Evolutionary conservation across 176 grass and related monocot species (phyloP), one percentile per base, ranked within the genome.

Genomic region (Raddia guianensis): DNA sequence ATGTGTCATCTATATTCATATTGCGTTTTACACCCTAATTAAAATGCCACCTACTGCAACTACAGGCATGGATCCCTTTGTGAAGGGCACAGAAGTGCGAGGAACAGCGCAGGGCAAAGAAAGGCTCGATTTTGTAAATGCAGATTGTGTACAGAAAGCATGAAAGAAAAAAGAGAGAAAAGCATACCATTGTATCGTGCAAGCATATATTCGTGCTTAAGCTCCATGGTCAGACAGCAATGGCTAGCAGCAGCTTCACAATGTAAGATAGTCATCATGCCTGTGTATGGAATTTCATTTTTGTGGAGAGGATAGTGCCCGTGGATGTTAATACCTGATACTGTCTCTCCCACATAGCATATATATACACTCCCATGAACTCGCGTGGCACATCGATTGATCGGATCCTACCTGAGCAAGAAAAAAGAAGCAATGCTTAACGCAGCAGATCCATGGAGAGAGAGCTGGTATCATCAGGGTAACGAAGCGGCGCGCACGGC

Each of bases 1-100:
- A 15, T 62, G 34, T 37, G 8, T 0, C 3, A 13, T 35, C 35
- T 66, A 73, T 68, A 15, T 53, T 67, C 51, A 40, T 61, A 34
- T 18, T 2, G 16, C 18, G 19, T 49, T 63, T 66, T 78, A 15
- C 6, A 33, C 35, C 7, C 20, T 44, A 52, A n/a, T 53, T 9
- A 78, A 86, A 43, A 32, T n/a, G 48, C 16, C 48, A 59, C 9
- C 9, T 67, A 16, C 72, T 63, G 43, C 21, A 72, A 57, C 21
- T 85, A 7, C 84, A 91, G 84, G 89, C 89, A 59, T 91, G 89
- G 89, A 76, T 84, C 73, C 84, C 84, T 0, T 69, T 91, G 75
- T 91, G 75, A 91, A 80, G 33, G 9, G 6, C 12, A 33, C 0
- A 59, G 14, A 53, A 69, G 68, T 46, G 1, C 3, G 57, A n/a